A percentile compares a stretch with the other conserved stretches of the same genome.
These are phyloP conservation scores for Gymnopilus junonius DNA, from an alignment of 768 basidiomycete species.

Conservation along the genomic window DNA sequence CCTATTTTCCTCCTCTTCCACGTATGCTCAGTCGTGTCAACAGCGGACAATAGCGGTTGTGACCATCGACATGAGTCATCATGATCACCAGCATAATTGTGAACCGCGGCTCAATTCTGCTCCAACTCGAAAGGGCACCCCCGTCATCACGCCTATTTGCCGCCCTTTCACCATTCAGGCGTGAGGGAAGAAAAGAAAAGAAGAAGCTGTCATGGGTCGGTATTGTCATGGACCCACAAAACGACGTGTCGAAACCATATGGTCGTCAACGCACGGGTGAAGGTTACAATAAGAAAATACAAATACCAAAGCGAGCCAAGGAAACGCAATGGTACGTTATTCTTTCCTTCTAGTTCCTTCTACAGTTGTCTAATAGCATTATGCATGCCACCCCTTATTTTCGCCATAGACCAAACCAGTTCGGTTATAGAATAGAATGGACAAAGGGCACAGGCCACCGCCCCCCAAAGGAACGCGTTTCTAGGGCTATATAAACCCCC, in stretches of 20 bases:
- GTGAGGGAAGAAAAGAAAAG: not conserved
- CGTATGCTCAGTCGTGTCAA: not conserved
- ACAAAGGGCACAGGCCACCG: not conserved
- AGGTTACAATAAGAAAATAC: not conserved
- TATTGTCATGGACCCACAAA: not conserved
- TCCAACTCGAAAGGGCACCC: not conserved
- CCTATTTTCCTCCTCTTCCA: not conserved
- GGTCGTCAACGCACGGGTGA: not conserved
- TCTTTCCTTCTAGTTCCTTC: not conserved
- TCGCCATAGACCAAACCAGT: not conserved
- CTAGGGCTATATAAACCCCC: not conserved
- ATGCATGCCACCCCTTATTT: not conserved
- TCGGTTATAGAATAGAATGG: not conserved
- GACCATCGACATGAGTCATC: not conserved
- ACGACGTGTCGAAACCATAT: not conserved
- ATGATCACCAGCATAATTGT: not conserved
- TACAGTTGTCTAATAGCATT: not conserved
- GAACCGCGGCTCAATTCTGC: not conserved
- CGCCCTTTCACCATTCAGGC: not conserved
- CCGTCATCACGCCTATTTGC: not conserved
- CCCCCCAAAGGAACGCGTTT: not conserved
- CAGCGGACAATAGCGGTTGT: not conserved
- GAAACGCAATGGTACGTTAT: not conserved
- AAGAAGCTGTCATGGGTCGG: not conserved
- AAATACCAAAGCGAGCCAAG: not conserved